Evolutionary conservation across 768 basidiomycete species (phyloP), one percentile per base, ranked within the genome.

Genomic region (Rhizopogon vinicolor): DNA sequence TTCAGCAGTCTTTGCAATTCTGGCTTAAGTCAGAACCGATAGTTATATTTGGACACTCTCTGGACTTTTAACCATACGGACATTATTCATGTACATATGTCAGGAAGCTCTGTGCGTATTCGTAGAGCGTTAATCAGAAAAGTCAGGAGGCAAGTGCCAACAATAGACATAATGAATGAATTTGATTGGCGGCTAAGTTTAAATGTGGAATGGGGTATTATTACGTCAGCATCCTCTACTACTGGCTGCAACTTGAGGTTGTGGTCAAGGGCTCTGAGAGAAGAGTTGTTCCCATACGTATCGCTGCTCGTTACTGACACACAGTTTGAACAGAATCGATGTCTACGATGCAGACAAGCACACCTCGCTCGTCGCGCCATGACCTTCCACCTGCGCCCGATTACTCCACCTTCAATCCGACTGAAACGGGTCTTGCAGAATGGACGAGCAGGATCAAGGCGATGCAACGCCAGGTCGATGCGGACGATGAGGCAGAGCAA

Each of bases 391-490:
- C 66, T 25, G 68, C 68, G 25, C 68, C 70, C 41, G 12, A 57
- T 0, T 16, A 44, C 57, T 53, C 69, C 39, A 37, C 56, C 43
- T 46, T 19, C 35, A 46, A 60, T 7, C 49, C 63, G 16, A 75
- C 84, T 18, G 88, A 89, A 62, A 74, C 76, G 3, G 85, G 82
- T 48, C 76, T 91, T n/a, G 78, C 88, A 14, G 88, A 92, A 68
- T 92, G 90, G 90, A 81, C 89, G 13, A 85, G 74, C 70, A 86
- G 79, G 74, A 90, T 93, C 67, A 87, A 86, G 66, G 87, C 83
- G 14, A 71, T 92, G 68, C 90, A 91, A 66, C 80, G 83, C 56
- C 87, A 91, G 62, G 86, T 91, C 25, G 90, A 93, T 58, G 84
- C 85, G 13, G 86, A 90, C 58, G 89, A 91, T 55, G 89, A 89